Evolutionary conservation across 116 monocot genomes (phyloP).

Genomic region (Trichopus zeylanicus): DNA sequence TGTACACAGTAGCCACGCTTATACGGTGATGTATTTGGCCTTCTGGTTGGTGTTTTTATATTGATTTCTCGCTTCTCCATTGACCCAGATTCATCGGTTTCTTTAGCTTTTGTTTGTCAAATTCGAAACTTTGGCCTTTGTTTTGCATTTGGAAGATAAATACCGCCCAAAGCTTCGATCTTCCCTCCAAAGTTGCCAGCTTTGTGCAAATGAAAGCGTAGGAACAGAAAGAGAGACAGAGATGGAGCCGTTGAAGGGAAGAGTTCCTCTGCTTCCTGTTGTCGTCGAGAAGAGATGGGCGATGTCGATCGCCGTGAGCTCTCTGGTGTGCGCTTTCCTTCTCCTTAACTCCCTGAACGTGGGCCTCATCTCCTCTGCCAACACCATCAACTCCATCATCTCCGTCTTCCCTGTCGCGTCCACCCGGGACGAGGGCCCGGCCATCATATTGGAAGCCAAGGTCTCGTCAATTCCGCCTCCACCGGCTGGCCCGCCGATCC

Average conservation of each 20-base stretch:
- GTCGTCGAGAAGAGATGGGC: constrained; percentile 1
- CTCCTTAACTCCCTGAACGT: background rate
- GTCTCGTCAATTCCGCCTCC: background rate
- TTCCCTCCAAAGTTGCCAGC: background rate
- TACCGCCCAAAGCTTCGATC: background rate
- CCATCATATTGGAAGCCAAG: constrained; percentile 11
- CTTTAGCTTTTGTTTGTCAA: no score
- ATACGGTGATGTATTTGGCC: no score
- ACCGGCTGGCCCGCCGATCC: constrained; percentile 12
- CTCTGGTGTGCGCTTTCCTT: constrained; percentile 22
- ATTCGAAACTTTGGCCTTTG: no score
- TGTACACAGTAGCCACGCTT: no score
- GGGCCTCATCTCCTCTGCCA: constrained; percentile 10
- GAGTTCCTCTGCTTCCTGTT: background rate
- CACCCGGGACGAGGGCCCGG: background rate
- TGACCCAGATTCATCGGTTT: no score
- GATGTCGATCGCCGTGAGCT: background rate
- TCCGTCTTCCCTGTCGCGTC: constrained; percentile 6
- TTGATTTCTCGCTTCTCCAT: no score
- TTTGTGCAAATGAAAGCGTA: background rate
- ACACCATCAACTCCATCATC: constrained; percentile 22
- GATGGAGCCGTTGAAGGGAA: background rate
- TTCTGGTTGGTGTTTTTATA: no score
- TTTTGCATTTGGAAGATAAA: background rate
- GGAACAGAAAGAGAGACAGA: background rate